phyloP scores from a whole-genome alignment of 2,329 filamentous ascomycete species.

The Colletotrichum sp. region DNA sequence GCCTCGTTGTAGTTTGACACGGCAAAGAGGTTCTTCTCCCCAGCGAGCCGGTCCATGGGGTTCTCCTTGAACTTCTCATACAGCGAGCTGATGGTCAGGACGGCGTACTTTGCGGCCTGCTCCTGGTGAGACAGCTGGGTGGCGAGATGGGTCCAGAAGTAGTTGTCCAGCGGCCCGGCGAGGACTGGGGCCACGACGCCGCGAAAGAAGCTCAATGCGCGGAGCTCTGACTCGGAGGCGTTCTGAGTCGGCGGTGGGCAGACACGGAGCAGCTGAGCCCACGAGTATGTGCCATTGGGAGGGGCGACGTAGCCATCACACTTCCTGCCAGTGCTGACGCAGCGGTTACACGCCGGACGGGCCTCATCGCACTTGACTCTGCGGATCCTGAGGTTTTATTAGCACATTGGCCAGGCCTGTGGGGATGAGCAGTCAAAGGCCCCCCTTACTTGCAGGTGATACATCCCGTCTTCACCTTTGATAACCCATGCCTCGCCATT shows the following conservation, averaged over 20 bases:
- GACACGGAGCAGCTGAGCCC: conserved; percentile 38
- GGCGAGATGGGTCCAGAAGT: conserved; percentile 47
- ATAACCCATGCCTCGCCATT: not conserved
- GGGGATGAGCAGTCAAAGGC: not conserved
- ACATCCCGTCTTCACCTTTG: conserved; percentile 28
- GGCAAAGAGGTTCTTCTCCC: conserved; percentile 33
- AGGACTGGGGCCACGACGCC: conserved; percentile 39
- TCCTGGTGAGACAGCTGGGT: conserved; percentile 41
- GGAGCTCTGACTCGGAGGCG: conserved; percentile 30
- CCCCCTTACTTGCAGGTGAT: conserved; percentile 28
- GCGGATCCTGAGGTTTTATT: conserved; percentile 24
- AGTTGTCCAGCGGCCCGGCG: conserved; percentile 38
- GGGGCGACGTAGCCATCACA: conserved; percentile 35
- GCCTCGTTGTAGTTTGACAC: conserved; percentile 47
- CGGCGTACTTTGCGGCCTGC: conserved; percentile 40
- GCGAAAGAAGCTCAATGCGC: conserved; percentile 42
- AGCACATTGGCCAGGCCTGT: not conserved
- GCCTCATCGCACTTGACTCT: conserved; percentile 38
- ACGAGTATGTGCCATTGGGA: conserved; percentile 27
- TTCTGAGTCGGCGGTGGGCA: conserved; percentile 24
- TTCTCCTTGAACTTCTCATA: conserved; percentile 35
- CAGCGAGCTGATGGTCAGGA: conserved; percentile 44
- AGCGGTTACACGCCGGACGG: conserved; percentile 31
- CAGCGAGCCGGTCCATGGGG: not conserved
- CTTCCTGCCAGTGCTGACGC: conserved; percentile 28